Evolutionary conservation across 768 basidiomycete species (phyloP).

Genomic region (Punctularia strigosozonata): DNA sequence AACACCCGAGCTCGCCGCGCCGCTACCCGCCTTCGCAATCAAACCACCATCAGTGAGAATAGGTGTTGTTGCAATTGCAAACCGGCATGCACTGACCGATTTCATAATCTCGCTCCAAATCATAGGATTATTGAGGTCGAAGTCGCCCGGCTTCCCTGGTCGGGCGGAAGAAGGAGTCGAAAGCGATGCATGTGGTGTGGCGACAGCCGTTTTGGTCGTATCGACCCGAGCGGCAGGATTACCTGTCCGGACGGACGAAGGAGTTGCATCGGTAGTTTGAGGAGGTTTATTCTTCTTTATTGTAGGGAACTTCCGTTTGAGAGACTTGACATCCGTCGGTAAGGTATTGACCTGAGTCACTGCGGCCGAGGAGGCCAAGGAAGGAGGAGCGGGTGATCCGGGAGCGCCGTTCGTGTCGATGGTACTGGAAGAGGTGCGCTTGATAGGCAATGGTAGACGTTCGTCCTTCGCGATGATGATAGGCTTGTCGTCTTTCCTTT

Average conservation of each 20-base stretch:
- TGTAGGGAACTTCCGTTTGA: conserved; percentile 3
- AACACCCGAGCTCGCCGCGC: conserved; percentile 12
- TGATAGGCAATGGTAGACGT: background rate
- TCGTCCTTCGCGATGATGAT: conserved; percentile 9
- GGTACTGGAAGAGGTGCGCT: background rate
- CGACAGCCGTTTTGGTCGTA: conserved; percentile 1
- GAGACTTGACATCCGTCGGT: too few species aligned
- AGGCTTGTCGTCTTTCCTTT: conserved; percentile 7
- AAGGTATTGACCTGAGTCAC: background rate
- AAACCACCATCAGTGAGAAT: background rate
- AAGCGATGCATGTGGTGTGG: conserved; percentile 2
- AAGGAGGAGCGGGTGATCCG: background rate
- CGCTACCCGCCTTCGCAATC: conserved; percentile 6
- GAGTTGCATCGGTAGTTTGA: background rate
- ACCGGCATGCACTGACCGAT: conserved; percentile 7
- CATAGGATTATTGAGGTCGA: conserved; percentile 11
- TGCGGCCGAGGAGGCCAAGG: background rate
- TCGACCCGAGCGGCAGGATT: conserved; percentile 2
- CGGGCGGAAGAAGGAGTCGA: conserved; percentile 4
- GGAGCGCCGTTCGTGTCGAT: background rate
- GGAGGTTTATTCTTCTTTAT: conserved; percentile 4
- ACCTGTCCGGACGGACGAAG: background rate
- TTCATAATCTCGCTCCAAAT: conserved; percentile 13
- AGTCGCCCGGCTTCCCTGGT: conserved; percentile 8
- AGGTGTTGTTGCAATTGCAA: background rate